Base-by-base conservation (phyloP, 306 rosid genomes). In the Quercus suber region DNA sequence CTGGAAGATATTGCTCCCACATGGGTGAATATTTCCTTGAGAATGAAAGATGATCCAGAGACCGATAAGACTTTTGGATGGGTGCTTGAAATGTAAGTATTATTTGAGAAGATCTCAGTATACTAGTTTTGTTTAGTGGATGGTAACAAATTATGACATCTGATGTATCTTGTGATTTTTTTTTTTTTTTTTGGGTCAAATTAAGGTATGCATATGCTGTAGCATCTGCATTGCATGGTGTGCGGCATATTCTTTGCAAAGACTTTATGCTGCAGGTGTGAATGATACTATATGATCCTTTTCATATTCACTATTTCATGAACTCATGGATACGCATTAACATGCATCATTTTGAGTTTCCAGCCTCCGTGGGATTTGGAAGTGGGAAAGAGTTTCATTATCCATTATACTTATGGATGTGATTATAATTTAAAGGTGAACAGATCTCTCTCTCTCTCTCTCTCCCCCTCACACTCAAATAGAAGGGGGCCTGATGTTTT, bases 1-100 rank as follows among this genome's bases (percentile, higher is more conserved):
- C 77, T 94, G 71, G 97, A 94, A 90, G 98, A 94, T 61, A 94
- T 94, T 82, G 93, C 98, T 83, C 98, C 98, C n/a, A 92, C 98
- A 4, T 94, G 98, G 98, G 98, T 94, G 86, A 94, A 94, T 69
- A 20, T 92, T 76, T 94, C 98, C 11, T 82, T 94, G 89, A 85
- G 79, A 85, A 94, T 94, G 97, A 94, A 94, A 86, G 94, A 92
- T 73, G 98, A 94, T 77, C 83, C 78, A 3, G 90, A 87, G 81
- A 89, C 98, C 0, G 98, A 94, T 84, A 90, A 94, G 89, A 84
- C 92, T 81, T 94, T 94, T 59, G 98, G 98, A 82, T 94, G 97
- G 98, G 98, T 92, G 86, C 98, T 92, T 81, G 97, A 94, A 87
- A 94, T 94, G 98, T 94, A 76, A 92, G 98, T 86, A 80, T 69